Evolutionary conservation across 768 basidiomycete genomes (phyloP).

Genomic region (Russula foetens): DNA sequence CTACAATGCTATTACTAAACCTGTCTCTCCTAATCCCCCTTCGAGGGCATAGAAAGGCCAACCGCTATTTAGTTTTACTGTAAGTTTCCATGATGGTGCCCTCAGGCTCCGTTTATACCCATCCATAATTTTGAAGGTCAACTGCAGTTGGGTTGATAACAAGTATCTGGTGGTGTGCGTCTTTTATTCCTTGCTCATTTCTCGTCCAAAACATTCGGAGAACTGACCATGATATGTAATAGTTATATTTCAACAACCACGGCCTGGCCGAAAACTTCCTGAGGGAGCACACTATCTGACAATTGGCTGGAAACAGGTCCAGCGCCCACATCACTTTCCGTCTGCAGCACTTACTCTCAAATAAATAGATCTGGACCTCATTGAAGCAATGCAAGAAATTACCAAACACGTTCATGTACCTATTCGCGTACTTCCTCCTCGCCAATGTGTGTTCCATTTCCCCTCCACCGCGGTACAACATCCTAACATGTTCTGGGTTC

Average conservation of each 20-base stretch:
- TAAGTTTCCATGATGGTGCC: slow-evolving; percentile 28
- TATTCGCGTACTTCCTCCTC: no score
- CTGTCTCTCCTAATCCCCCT: slow-evolving; percentile 62
- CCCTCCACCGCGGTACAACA: neutral
- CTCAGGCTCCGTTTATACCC: neutral
- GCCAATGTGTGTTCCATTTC: slow-evolving; percentile 30
- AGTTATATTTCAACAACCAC: slow-evolving; percentile 79
- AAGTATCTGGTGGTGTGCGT: slow-evolving; percentile 47
- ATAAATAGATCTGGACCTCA: no score
- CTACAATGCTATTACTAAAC: slow-evolving; percentile 54
- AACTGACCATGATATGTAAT: neutral
- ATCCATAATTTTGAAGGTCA: slow-evolving; percentile 29
- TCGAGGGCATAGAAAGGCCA: slow-evolving; percentile 46
- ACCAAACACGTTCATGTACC: no score
- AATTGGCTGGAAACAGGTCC: slow-evolving; percentile 78
- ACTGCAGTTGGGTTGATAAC: slow-evolving; percentile 61
- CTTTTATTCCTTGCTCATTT: neutral
- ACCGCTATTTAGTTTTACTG: slow-evolving; percentile 69
- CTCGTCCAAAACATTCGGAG: neutral
- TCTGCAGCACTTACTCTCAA: neutral
- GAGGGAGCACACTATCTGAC: slow-evolving; percentile 69
- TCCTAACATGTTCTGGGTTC: neutral
- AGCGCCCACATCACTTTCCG: no score
- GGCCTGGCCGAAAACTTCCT: slow-evolving; percentile 71
- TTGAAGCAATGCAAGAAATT: no score